Evolutionary conservation across 2,329 filamentous ascomycete genomes (phyloP).

Genomic region (Penicillium sp.): DNA sequence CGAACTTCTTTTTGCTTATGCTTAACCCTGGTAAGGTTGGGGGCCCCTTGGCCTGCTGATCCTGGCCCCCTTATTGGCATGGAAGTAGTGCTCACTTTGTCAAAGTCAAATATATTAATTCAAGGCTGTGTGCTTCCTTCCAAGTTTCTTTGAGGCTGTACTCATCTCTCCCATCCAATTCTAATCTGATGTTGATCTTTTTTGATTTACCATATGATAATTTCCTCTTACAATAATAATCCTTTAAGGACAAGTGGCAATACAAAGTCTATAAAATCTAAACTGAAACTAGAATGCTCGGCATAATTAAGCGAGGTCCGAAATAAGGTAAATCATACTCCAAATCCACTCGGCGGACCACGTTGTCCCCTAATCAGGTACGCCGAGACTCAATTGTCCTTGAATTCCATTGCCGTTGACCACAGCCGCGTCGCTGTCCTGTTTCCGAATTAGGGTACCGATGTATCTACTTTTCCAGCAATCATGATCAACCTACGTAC

Average conservation of each 20-base stretch:
- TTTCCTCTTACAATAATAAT: neutral
- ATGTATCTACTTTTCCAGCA: neutral
- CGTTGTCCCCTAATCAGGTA: neutral
- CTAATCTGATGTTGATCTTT: neutral
- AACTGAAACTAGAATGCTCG: conserved; percentile 2
- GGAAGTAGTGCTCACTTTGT: conserved; percentile 3
- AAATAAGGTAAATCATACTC: neutral
- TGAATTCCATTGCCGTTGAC: neutral
- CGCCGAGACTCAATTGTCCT: neutral
- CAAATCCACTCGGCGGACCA: neutral
- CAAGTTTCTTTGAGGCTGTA: neutral
- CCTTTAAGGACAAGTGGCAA: neutral
- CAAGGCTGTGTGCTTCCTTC: conserved; percentile 6
- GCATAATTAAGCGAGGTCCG: conserved; percentile 1
- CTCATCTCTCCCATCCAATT: neutral
- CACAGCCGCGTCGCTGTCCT: neutral
- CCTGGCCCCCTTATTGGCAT: conserved; percentile 21
- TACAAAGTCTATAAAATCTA: neutral
- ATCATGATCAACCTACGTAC: neutral
- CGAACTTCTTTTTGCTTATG: conserved; percentile 31
- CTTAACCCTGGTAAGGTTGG: conserved; percentile 42
- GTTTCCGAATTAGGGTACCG: neutral
- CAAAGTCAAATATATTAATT: conserved; percentile 21
- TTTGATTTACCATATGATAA: neutral
- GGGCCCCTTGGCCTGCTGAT: conserved; percentile 25